These are phyloP conservation scores for Gentiana macrophylla DNA, from an alignment of 257 asterid genomes.

Conservation along the genomic window DNA sequence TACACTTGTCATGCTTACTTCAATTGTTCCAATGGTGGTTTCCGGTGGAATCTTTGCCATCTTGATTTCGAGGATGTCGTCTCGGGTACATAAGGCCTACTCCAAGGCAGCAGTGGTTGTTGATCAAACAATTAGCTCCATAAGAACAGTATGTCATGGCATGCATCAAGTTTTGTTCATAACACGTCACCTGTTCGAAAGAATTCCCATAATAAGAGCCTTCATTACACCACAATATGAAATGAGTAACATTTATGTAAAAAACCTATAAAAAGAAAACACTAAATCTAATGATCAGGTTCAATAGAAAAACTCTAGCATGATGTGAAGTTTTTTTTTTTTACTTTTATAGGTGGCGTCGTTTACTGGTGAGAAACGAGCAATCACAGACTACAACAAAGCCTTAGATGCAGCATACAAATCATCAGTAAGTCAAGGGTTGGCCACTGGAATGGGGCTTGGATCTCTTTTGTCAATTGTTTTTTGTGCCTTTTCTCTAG, in stretches of 20 bases:
- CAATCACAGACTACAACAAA: conserved; percentile 36
- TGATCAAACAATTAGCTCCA: conserved; percentile 77
- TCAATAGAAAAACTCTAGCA: no score
- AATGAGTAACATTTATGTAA: no score
- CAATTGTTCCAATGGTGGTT: conserved; percentile 62
- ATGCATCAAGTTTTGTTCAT: no score
- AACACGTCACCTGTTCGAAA: no score
- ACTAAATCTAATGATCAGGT: no score
- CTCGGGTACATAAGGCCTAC: conserved; percentile 67
- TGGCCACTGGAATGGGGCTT: conserved; percentile 63
- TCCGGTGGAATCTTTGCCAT: conserved; percentile 60
- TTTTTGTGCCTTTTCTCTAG: conserved; percentile 70
- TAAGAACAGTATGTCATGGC: conserved; percentile 49
- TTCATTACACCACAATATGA: no score
- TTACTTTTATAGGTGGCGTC: conserved; percentile 47
- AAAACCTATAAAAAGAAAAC: no score
- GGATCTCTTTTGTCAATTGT: conserved; percentile 56
- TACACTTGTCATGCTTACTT: conserved; percentile 63
- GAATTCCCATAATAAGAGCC: no score
- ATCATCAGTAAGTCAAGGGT: conserved; percentile 59
- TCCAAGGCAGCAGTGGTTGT: conserved; percentile 65
- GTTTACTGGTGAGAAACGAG: conserved; percentile 69
- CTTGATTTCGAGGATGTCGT: conserved; percentile 52
- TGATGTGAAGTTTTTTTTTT: no score
- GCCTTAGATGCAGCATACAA: conserved; percentile 57